Evolutionary conservation across 768 basidiomycete genomes (phyloP), one percentile per base, ranked within the genome.

Genomic region (Podaxis rugospora): DNA sequence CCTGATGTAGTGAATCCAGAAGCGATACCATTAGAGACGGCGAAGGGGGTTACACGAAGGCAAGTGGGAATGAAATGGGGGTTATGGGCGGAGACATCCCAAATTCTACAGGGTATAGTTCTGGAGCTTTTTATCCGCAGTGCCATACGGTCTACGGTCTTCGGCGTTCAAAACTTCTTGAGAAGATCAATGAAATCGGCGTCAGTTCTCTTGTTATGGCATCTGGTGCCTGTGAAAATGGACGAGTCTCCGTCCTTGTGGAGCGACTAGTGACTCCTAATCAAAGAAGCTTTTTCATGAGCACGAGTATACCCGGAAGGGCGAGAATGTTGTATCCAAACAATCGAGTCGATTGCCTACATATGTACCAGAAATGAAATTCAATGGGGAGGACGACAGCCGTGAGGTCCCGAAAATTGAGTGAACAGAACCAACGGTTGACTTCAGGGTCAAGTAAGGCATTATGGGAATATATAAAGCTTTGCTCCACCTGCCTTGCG

Each of bases 1-100:
- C 75, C 32, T 66, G 66, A 13, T 66, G 11, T 36, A 75, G 47
- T 14, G 65, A 37, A 21, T 63, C 13, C 6, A 54, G 21, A 47
- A 61, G 23, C 23, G 27, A 51, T 5, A 10, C 47, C 58, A 59
- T 50, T 51, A 25, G 16, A 25, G 36, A 50, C 21, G 42, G 5
- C 3, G 52, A 21, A 37, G n/a, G n/a, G 10, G 36, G 42, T 9
- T 16, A 44, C 16, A 18, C 42, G 9, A 40, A 32, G 37, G 23
- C 7, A 25, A n/a, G 13, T 18, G 40, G 51, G 40, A n/a, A 7
- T 2, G 36, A 35, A 46, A 46, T 27, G 42, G 36, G 2, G 13
- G 13, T 21, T 28, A 18, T 32, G 35, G 36, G 28, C 2, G 46
- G 36, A 57, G 28, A 32, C 56, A 57, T 57, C 47, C 56, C 16